A percentile compares a stretch with the other conserved stretches of the same genome.
Evolutionary conservation across 345 rosid genomes (phyloP).

Genomic region (Populus deltoides): DNA sequence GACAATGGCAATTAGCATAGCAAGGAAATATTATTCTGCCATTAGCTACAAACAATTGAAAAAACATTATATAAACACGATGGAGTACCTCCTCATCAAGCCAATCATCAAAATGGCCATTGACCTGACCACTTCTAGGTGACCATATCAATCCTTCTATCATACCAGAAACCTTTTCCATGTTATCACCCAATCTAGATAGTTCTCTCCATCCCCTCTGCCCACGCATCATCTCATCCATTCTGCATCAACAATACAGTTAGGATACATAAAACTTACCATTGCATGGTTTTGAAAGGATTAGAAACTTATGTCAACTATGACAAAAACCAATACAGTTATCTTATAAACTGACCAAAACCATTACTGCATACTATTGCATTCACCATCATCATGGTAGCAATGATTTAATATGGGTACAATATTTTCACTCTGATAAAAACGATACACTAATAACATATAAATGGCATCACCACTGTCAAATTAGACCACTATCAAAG

Average conservation of each 20-base stretch:
- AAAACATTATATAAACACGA: neutral
- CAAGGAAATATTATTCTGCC: neutral
- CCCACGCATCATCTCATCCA: constrained; percentile 99
- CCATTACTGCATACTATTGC: neutral
- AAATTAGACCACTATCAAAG: neutral
- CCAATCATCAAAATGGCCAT: constrained; percentile 48
- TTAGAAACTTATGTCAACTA: neutral
- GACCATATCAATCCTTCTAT: constrained; percentile 91
- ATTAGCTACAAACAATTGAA: neutral
- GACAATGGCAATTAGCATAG: neutral
- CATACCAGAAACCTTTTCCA: constrained; percentile 75
- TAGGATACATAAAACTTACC: neutral
- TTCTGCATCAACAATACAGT: constrained; percentile 41
- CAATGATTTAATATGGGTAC: neutral
- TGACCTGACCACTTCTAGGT: constrained; percentile 52
- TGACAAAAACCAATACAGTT: neutral
- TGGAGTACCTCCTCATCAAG: constrained; percentile 52
- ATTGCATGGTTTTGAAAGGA: neutral
- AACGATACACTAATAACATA: neutral
- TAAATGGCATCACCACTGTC: neutral
- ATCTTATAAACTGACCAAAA: neutral
- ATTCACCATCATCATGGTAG: neutral
- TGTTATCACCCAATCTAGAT: constrained; percentile 73
- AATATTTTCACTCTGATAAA: neutral
- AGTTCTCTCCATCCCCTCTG: constrained; percentile 95